These are phyloP conservation scores for Trichoderma sp. DNA, from an alignment of 2,329 filamentous ascomycete species.

Conservation along the genomic window DNA sequence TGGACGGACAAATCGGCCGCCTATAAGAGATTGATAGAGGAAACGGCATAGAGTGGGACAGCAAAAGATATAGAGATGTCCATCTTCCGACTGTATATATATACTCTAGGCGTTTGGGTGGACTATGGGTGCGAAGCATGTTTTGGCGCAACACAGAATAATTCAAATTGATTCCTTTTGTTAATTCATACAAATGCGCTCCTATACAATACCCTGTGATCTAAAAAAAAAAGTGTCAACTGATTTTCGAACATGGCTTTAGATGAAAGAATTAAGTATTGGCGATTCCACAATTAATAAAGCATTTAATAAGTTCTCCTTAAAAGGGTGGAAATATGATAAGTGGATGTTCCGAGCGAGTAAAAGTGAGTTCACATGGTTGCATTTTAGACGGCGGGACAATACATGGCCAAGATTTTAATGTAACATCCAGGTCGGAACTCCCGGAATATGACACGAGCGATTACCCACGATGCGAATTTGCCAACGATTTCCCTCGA, in stretches of 20 bases:
- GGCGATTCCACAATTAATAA: too few species aligned
- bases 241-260: neutral
- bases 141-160: constrained; percentile 11
- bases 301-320: neutral
- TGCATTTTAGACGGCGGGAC: rapidly evolving
- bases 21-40: neutral
- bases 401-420: neutral
- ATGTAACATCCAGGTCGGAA: too few species aligned
- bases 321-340: neutral
- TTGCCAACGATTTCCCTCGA: neutral
- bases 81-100: constrained; percentile 15
- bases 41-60: neutral
- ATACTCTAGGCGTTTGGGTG: constrained; percentile 9
- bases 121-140: constrained; percentile 3
- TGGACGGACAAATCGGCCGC: constrained; percentile 19
- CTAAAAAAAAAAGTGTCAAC: neutral
- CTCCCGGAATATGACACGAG: neutral
- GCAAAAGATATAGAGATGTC: constrained; percentile 5
- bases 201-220: neutral
- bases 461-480: neutral
- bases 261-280: neutral
- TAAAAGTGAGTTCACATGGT: neutral
- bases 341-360: neutral
- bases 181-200: neutral
- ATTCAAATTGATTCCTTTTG: neutral